A percentile compares a stretch with the other conserved stretches of the same genome.
phyloP scores from a whole-genome alignment of 2,329 filamentous ascomycete species.

The Clarireedia hainanense region DNA sequence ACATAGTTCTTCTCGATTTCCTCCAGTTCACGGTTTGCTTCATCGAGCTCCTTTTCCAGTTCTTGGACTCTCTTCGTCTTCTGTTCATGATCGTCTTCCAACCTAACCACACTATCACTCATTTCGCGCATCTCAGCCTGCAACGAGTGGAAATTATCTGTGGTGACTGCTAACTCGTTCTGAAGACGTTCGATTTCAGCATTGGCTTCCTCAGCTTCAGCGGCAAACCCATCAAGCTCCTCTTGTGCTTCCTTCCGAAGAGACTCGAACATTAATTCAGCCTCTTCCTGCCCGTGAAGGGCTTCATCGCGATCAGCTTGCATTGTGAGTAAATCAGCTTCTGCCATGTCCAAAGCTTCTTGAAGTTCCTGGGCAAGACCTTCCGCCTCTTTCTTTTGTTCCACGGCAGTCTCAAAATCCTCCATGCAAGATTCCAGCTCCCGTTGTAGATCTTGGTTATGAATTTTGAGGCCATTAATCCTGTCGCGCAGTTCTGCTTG shows the following conservation, averaged over 20 bases:
- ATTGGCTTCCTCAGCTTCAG: slow-evolving; percentile 64
- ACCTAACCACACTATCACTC: slow-evolving; percentile 73
- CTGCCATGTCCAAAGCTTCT: slow-evolving; percentile 70
- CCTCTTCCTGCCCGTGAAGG: slow-evolving; percentile 52
- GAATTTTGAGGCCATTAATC: slow-evolving; percentile 75
- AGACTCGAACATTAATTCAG: slow-evolving; percentile 52
- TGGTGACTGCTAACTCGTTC: slow-evolving; percentile 64
- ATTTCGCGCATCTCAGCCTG: slow-evolving; percentile 91
- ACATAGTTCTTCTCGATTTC: slow-evolving; percentile 75
- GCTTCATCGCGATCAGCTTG: slow-evolving; percentile 84
- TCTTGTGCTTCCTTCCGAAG: slow-evolving; percentile 57
- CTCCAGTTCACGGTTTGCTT: slow-evolving; percentile 81
- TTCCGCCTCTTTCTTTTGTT: slow-evolving; percentile 53
- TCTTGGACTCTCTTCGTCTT: slow-evolving; percentile 73
- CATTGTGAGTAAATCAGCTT: slow-evolving; percentile 71
- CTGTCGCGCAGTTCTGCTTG: slow-evolving; percentile 80
- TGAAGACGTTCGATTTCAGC: slow-evolving; percentile 64
- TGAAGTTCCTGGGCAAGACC: slow-evolving; percentile 56
- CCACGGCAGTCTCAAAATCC: slow-evolving; percentile 69
- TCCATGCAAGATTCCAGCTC: slow-evolving; percentile 73
- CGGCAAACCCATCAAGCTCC: slow-evolving; percentile 59
- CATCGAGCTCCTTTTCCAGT: slow-evolving; percentile 73
- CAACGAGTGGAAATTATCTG: slow-evolving; percentile 83
- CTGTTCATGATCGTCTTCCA: slow-evolving; percentile 82
- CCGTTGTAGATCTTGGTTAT: slow-evolving; percentile 80